These are phyloP conservation scores for Fusarium clavum DNA, from an alignment of 2,329 filamentous ascomycete species.

Conservation along the genomic window DNA sequence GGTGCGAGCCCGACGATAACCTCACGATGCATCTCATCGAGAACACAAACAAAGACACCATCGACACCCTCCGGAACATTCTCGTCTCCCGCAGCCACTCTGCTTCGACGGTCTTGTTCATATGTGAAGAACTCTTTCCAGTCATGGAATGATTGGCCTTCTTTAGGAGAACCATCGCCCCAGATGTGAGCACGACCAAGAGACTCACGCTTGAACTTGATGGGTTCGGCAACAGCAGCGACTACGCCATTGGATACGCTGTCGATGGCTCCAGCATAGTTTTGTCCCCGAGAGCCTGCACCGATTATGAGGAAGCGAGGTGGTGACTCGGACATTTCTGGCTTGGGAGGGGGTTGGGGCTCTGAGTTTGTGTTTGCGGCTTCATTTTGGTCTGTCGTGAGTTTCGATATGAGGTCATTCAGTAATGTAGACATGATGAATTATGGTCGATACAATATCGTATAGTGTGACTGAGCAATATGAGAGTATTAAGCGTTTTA, in stretches of 20 bases:
- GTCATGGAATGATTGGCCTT: conserved; percentile 76
- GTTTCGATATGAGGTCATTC: conserved; percentile 38
- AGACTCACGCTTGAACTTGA: conserved; percentile 77
- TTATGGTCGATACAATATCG: neutral
- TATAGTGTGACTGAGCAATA: neutral
- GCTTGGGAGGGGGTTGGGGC: conserved; percentile 53
- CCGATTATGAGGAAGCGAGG: conserved; percentile 83
- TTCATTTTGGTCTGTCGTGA: conserved; percentile 23
- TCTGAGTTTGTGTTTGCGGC: conserved; percentile 27
- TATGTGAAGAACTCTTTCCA: conserved; percentile 84
- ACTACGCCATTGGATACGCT: conserved; percentile 75
- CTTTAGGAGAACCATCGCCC: conserved; percentile 61
- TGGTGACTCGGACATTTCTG: conserved; percentile 60
- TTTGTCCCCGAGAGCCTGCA: conserved; percentile 80
- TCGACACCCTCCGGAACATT: conserved; percentile 67
- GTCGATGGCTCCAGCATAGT: conserved; percentile 77
- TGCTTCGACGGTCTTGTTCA: conserved; percentile 71
- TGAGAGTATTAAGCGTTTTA: neutral
- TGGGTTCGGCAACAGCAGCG: conserved; percentile 83
- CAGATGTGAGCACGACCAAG: conserved; percentile 82
- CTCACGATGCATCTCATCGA: conserved; percentile 89
- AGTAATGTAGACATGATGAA: conserved; percentile 35
- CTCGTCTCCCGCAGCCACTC: conserved; percentile 60
- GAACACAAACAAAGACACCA: conserved; percentile 73
- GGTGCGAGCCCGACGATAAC: conserved; percentile 80